Base-by-base conservation (phyloP, 2,329 filamentous ascomycete species). In the Pleomassaria siparia region DNA sequence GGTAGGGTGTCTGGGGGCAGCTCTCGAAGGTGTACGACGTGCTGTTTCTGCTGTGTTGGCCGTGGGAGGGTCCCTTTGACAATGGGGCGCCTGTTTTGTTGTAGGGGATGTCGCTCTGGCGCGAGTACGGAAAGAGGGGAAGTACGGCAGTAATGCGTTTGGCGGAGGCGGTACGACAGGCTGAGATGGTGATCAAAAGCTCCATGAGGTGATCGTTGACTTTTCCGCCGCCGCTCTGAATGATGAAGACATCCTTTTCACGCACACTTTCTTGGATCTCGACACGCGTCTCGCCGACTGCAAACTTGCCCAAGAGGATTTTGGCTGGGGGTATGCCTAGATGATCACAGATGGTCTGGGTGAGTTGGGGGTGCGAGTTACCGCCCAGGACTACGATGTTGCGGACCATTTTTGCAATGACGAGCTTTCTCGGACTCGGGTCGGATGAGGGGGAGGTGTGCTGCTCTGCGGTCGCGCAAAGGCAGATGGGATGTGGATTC, bases 191-290 rank as follows among this genome's bases (percentile, higher is more conserved):
- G 75, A 97, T 96, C 72, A 95, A 88, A 41, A 97, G 85, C 69
- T 99, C 94, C 77, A 99, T 88, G 56, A 99, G 84, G 74, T 95
- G 86, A 74, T 99, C 94, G 70, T 99, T 99, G 74, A 96, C 89
- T 63, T 88, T 88, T 55, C 90, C 91, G 60, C 89, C 89, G 60
- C 90, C 91, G 33, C 90, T 94, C 74, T 97, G 92, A 64, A 99
- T 90, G 69, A 97, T 96, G 76, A 95, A 99, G 70, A 96, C 94
- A 83, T 99, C 94, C 73, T 99, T 99, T 61, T 89, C 94, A 62
- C 94, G 88, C 43, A 99, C 94, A 12, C 91, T 96, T 73, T 99
- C 94, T 71, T 91, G 83, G 66, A 99, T 95, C 74, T 97, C 94
- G 54, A 95, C 92, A 46, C 92, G 85, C 59, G 89, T 95, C 77